Conservation (phyloP, 805 yeast genomes). For the Ogataea nitratoaversa region DNA sequence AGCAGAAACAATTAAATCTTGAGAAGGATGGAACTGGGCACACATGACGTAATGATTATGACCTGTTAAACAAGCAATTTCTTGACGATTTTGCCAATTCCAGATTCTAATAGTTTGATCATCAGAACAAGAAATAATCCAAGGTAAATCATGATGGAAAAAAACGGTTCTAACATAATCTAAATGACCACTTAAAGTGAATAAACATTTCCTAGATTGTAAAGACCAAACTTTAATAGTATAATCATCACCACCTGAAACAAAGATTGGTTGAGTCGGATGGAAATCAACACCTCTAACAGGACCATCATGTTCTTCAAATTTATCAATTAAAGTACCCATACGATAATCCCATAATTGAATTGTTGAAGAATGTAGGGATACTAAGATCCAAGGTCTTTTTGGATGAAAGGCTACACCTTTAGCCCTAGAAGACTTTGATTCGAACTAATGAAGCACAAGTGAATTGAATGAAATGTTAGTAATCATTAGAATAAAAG, state of each 20-base stretch:
- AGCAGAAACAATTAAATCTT: constrained; percentile 91
- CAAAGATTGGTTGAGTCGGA: constrained; percentile 96
- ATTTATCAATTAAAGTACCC: constrained; percentile 95
- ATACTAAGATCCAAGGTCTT: constrained; percentile 93
- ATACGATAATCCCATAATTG: constrained; percentile 99
- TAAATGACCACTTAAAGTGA: constrained; percentile 88
- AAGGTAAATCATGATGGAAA: constrained; percentile 94
- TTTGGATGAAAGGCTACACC: constrained; percentile 97
- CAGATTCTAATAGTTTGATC: constrained; percentile 98
- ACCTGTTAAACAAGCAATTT: constrained; percentile 94
- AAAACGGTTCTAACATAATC: constrained; percentile 93
- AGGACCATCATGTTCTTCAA: constrained; percentile 98
- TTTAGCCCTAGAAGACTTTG: constrained; percentile 96
- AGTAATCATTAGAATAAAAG: no score
- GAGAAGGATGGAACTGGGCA: constrained; percentile 95
- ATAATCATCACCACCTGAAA: constrained; percentile 96
- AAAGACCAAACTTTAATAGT: constrained; percentile 95
- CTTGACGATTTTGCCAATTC: constrained; percentile 99
- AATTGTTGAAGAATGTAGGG: constrained; percentile 95
- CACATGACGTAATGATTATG: constrained; percentile 98
- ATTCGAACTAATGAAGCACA: constrained; percentile 94
- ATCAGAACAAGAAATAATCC: constrained; percentile 95
- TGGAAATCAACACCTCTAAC: constrained; percentile 95
- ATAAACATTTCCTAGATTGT: constrained; percentile 84
- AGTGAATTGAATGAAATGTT: no score